Base-by-base conservation (phyloP, 164 flowering plant genomes). In the Chimonanthus salicifolius region DNA sequence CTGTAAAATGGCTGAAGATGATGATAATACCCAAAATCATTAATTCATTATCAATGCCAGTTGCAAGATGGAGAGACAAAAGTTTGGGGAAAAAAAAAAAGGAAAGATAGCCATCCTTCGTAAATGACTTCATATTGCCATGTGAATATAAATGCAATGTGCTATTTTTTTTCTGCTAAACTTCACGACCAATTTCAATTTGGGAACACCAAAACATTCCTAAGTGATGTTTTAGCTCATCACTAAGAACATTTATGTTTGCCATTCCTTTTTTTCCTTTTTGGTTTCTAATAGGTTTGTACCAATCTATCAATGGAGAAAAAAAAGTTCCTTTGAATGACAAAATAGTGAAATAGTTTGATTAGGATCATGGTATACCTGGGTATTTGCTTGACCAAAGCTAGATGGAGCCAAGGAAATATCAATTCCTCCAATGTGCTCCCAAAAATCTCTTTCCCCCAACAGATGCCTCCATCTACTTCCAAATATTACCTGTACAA, bases 381-480 rank as follows among this genome's bases (percentile, higher is more conserved):
- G 75, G 63, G 94, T 93, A 76, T 95, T 95, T 79, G 99, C 98
- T 81, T 95, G 99, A 47, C 98, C 99, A 88, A 95, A 95, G 85
- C 97, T 89, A 49, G 98, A 95, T 47, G 99, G 98, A 76, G 85
- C 91, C 88, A 93, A 79, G 54, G 88, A 90, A 66, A 92, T 81
- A 81, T 95, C 98, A 76, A 95, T 85, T 65, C 97, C 98, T 68
- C 99, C 99, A 70, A 95, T 87, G 81, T 88, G 89, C 75, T 95
- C 99, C 99, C 99, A 95, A 80, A 95, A 89, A 70, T 92, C 94
- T 79, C 82, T 80, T 78, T 93, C 96, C 62, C 99, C 98, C 73
- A 90, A 69, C 66, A 95, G 87, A 87, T 91, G 99, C 77, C 93
- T 89, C 99, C 98, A 95, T 75, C 97, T 85, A 82, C 93, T 91